These are phyloP conservation scores for Populus tomentosa DNA, from an alignment of 441 rosid genomes.

Conservation along the genomic window DNA sequence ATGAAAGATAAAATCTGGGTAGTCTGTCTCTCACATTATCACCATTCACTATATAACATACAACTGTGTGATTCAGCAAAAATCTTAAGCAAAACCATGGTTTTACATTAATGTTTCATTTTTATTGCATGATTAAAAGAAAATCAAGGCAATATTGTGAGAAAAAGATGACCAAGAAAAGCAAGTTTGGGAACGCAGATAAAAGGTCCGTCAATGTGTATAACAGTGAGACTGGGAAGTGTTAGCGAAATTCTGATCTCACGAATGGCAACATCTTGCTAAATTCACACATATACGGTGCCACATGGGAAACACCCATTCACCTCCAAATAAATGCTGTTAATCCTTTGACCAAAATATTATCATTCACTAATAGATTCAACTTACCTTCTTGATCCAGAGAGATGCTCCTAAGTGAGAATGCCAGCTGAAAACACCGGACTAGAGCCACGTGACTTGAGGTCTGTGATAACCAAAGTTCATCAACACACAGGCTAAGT, in stretches of 20 bases:
- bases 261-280: not conserved
- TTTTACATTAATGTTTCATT: not conserved
- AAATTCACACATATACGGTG: not conserved
- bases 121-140: not conserved
- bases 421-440: constrained; percentile 85
- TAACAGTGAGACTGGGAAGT: not conserved
- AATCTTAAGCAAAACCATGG: not conserved
- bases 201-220: not conserved
- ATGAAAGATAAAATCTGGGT: not conserved
- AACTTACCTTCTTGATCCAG: constrained; percentile 65
- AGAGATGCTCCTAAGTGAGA: constrained; percentile 75
- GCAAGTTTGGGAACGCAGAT: not conserved
- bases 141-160: not conserved
- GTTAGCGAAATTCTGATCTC: not conserved
- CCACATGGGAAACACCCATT: not conserved
- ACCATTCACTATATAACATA: not conserved
- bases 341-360: not conserved
- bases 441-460: constrained; percentile 77
- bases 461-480: constrained; percentile 44
- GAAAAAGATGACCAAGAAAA: not conserved
- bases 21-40: not conserved
- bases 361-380: constrained; percentile 11
- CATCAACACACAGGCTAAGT: constrained; percentile 1
- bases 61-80: not conserved
- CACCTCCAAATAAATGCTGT: not conserved